Percentiles rank a stretch among this genome's conserved stretches.
phyloP scores from a whole-genome alignment of 306 rosid genomes.

The Trifolium repens region DNA sequence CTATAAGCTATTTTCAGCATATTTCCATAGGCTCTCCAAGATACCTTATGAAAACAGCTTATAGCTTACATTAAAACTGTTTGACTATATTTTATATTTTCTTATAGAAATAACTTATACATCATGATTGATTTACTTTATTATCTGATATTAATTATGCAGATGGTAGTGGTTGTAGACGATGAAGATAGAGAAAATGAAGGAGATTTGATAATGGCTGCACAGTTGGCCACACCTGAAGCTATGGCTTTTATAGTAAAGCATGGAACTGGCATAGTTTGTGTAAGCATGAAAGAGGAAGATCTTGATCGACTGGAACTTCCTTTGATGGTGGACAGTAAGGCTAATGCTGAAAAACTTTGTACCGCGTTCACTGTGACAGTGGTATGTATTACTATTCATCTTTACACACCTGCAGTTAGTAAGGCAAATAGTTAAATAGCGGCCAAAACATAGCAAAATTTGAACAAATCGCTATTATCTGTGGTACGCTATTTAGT shows the following conservation, averaged over 20 bases:
- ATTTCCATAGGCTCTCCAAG: too few relatives aligned
- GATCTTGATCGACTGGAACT: constrained; percentile 80
- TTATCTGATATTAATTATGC: constrained; percentile 40
- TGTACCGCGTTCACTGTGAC: constrained; percentile 80
- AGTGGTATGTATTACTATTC: constrained; percentile 62
- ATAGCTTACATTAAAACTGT: too few relatives aligned
- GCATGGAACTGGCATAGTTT: constrained; percentile 88
- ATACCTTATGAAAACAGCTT: too few relatives aligned
- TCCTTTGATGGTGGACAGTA: constrained; percentile 84
- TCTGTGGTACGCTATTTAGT: background rate
- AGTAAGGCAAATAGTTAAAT: background rate
- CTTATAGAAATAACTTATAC: too few relatives aligned
- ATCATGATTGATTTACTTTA: constrained; percentile 5
- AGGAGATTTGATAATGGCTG: constrained; percentile 94
- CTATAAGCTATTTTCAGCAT: too few relatives aligned
- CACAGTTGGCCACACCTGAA: constrained; percentile 80
- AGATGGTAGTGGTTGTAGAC: constrained; percentile 87
- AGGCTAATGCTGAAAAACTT: constrained; percentile 77
- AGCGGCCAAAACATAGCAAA: background rate
- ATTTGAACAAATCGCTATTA: background rate
- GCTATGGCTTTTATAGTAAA: constrained; percentile 96
- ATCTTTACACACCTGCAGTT: constrained; percentile 20
- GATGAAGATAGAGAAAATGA: constrained; percentile 94
- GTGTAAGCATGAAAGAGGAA: constrained; percentile 82
- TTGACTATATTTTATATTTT: too few relatives aligned